Percentiles rank a stretch among this genome's conserved stretches.
Evolutionary conservation across 768 basidiomycete genomes (phyloP).

Genomic region (Pleurotus platypus): DNA sequence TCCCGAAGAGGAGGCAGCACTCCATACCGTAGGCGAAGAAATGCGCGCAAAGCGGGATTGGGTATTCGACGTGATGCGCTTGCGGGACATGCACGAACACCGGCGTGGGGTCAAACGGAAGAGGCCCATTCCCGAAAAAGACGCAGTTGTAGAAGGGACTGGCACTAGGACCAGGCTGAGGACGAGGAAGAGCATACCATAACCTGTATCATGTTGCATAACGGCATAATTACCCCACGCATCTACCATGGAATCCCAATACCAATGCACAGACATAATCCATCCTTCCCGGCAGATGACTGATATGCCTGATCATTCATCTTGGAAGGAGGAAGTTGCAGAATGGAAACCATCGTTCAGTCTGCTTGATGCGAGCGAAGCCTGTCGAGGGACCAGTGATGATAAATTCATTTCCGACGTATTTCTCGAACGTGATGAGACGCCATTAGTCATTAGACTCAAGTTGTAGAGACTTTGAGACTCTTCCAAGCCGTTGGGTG

Average conservation of each 20-base stretch:
- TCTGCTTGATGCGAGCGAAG: constrained; percentile 6
- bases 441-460: constrained; percentile 20
- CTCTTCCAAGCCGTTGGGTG: constrained; percentile 32
- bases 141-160: not conserved
- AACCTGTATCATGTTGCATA: not conserved
- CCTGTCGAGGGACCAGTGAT: constrained; percentile 42
- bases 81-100: constrained; percentile 27
- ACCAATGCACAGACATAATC: not conserved
- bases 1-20: constrained; percentile 46
- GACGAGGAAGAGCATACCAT: not conserved
- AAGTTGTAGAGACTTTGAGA: constrained; percentile 21
- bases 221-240: not conserved
- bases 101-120: not conserved
- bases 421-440: constrained; percentile 62
- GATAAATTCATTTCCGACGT: constrained; percentile 62
- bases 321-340: not conserved
- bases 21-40: constrained; percentile 47
- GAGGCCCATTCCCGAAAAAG: not conserved
- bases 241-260: not conserved
- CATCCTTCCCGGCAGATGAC: not conserved
- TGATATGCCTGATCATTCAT: constrained; percentile 1
- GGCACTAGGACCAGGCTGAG: not conserved
- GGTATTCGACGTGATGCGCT: constrained; percentile 60
- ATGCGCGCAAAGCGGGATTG: constrained; percentile 59
- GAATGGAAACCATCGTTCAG: not conserved